Percentiles rank a stretch among this genome's conserved stretches.
Conservation (phyloP, 139 green algal species). For the Chlamydomonas schloesseri region DNA sequence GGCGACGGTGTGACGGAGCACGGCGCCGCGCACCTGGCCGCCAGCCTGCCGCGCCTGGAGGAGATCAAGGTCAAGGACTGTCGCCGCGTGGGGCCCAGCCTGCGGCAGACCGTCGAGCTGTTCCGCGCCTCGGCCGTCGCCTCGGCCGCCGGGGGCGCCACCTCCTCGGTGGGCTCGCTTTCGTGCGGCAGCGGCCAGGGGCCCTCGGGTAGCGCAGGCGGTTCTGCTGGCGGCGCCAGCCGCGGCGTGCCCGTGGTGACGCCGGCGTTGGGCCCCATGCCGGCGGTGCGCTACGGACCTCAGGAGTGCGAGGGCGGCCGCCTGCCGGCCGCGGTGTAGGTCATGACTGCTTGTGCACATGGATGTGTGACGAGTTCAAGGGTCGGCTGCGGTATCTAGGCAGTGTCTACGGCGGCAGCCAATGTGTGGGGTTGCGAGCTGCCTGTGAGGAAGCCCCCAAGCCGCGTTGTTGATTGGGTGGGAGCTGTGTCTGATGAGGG, state of each 20-base stretch:
- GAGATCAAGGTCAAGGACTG: slow-evolving; percentile 50
- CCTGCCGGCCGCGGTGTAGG: not conserved
- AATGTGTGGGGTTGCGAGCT: too few relatives aligned
- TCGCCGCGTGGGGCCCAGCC: slow-evolving; percentile 1
- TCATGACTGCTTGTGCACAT: too few relatives aligned
- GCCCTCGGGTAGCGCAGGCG: not conserved
- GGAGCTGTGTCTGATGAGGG: too few relatives aligned
- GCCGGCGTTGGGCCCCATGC: not conserved
- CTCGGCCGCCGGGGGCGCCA: too few relatives aligned
- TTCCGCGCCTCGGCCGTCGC: not conserved
- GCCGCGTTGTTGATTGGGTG: too few relatives aligned
- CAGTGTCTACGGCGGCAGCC: too few relatives aligned
- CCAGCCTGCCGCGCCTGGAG: slow-evolving; percentile 13
- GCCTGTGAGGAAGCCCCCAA: too few relatives aligned
- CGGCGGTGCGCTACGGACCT: slow-evolving; percentile 5
- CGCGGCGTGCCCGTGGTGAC: not conserved
- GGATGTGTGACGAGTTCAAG: too few relatives aligned
- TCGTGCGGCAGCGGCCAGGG: too few relatives aligned
- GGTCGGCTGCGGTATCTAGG: too few relatives aligned
- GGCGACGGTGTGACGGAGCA: slow-evolving; percentile 36
- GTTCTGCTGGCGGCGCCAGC: not conserved
- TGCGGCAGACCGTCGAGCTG: not conserved
- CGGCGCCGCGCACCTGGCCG: slow-evolving; percentile 25
- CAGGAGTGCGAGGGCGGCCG: slow-evolving; percentile 25
- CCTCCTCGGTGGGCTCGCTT: too few relatives aligned